Conservation (phyloP, 176 grass and related monocot genomes). For the Carex littledalei region DNA sequence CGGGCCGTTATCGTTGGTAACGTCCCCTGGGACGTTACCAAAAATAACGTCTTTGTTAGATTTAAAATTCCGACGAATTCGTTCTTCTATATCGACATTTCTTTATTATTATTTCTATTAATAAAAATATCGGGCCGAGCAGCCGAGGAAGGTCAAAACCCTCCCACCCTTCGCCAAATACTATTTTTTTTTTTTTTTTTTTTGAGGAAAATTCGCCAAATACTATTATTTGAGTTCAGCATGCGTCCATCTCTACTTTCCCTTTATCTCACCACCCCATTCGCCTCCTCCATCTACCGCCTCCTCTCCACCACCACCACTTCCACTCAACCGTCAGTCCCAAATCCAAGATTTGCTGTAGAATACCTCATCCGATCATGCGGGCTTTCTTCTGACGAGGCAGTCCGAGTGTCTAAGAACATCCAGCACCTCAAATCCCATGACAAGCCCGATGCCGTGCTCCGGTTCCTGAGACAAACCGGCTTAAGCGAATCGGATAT, state of each 20-base stretch:
- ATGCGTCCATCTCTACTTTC: too few relatives aligned
- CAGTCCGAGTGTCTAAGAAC: not conserved
- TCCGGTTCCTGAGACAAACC: not conserved
- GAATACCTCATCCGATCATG: not conserved
- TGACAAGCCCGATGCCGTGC: not conserved
- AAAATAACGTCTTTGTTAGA: too few relatives aligned
- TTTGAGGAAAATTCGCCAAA: too few relatives aligned
- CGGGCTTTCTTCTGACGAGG: not conserved
- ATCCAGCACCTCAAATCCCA: not conserved
- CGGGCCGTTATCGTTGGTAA: too few relatives aligned
- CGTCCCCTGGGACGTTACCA: too few relatives aligned
- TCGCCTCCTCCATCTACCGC: not conserved
- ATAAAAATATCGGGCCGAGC: too few relatives aligned
- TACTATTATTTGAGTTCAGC: too few relatives aligned
- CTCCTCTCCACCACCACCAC: not conserved
- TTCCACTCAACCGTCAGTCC: not conserved
- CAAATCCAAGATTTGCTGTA: not conserved
- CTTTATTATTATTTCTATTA: too few relatives aligned
- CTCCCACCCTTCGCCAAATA: not conserved
- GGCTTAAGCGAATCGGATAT: not conserved
- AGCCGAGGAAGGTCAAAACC: not conserved
- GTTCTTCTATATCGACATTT: too few relatives aligned
- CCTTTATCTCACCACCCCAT: not conserved
- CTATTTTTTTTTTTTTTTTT: too few relatives aligned
- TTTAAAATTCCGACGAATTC: too few relatives aligned